Evolutionary conservation across 495 filamentous ascomycete genomes (phyloP), one percentile per base, ranked within the genome.

Genomic region (Daldinia concentrica): DNA sequence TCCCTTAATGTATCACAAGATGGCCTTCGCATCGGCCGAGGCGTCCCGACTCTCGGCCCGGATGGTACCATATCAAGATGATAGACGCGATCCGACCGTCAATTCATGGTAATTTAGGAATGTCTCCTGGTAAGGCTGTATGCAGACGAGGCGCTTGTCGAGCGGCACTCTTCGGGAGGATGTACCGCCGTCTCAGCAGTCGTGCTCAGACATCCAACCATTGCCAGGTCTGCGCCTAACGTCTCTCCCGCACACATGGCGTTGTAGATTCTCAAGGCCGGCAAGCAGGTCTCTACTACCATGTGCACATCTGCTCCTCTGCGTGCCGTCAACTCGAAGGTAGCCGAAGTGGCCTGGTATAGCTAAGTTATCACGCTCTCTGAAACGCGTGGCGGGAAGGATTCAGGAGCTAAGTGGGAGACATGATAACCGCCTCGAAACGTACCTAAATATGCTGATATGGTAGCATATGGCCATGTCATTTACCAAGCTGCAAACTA

Each of bases 161-260:
- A 68, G 70, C 70, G 70, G 55, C 56, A 62, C 59, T 72, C 55
- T 34, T 55, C 65, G 61, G 66, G 62, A 69, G 65, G 66, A 73
- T 69, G 63, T 67, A 39, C 71, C 71, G 67, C 37, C 29, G 67
- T 71, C 67, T 74, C 71, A 71, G 55, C 34, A 67, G 30, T 61
- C 58, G 64, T 66, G 58, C 43, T 57, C 67, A 59, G 54, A 34
- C 34, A 64, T 71, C 71, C 71, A 74, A 71, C 71, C 62, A 62
- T 66, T 58, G 39, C 54, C 11, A 11, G 54, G 62, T 27, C 54
- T 62, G 71, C 66, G 71, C 58, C 59, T 74, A 67, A 64, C 34
- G 52, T 67, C 63, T 43, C 34, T 54, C n/a, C 41, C 12, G 24
- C 36, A 58, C 34, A 36, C 62, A 54, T 50, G n/a, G 32, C 22